These are phyloP conservation scores for Globisporangium canariense DNA, from an alignment of 352 stramenopile genomes.

Conservation along the genomic window DNA sequence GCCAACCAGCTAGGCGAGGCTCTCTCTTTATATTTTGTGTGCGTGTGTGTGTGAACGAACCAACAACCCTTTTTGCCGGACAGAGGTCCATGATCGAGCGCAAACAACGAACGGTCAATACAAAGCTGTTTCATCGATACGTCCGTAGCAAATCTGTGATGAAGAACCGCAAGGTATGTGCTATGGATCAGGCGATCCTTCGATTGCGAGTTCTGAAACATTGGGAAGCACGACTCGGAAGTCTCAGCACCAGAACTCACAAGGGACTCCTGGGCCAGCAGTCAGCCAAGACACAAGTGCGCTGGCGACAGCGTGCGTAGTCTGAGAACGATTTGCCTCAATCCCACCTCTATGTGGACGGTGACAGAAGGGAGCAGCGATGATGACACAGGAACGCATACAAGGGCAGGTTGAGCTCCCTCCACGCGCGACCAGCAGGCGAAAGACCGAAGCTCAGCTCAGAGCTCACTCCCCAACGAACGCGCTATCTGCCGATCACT, in stretches of 20 bases:
- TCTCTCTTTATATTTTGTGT: slow-evolving; percentile 3
- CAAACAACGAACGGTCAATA: slow-evolving; percentile 1
- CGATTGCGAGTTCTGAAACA: background rate
- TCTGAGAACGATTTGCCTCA: background rate
- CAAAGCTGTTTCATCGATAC: background rate
- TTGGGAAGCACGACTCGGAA: background rate
- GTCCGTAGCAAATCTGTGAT: background rate
- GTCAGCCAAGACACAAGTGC: background rate
- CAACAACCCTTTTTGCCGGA: background rate
- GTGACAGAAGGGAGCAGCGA: background rate
- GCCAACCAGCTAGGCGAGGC: background rate
- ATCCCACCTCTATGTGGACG: background rate
- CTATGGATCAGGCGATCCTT: background rate
- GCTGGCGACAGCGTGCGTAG: too few species aligned
- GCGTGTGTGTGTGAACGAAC: background rate
- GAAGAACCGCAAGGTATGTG: background rate
- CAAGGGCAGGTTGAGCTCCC: too few species aligned
- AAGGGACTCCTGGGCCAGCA: background rate
- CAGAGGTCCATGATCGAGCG: background rate
- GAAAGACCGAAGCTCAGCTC: background rate
- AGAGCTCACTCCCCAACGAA: background rate
- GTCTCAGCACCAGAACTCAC: background rate
- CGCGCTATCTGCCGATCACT: background rate
- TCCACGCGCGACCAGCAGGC: background rate
- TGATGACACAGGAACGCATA: too few species aligned